Evolutionary conservation across 768 basidiomycete species (phyloP).

Genomic region (Sporobolomyces pararoseus): DNA sequence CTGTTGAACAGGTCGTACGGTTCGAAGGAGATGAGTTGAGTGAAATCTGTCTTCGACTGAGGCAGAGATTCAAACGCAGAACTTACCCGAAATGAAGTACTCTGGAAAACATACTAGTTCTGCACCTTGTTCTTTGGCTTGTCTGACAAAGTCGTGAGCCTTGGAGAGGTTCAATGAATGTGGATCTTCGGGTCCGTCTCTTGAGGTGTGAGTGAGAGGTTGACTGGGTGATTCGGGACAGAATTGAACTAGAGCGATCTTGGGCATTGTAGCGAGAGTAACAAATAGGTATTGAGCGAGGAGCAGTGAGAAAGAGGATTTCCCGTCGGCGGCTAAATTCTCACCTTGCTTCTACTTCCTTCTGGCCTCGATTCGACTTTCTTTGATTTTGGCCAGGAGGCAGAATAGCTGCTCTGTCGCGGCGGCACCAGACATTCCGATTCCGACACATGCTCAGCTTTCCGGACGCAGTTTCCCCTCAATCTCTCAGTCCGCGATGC

Average conservation of each 20-base stretch:
- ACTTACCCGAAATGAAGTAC: conserved; percentile 32
- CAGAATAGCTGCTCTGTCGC: too few species aligned
- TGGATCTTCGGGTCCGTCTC: not conserved
- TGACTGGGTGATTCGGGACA: conserved; percentile 7
- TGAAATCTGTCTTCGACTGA: too few species aligned
- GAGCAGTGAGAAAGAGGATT: not conserved
- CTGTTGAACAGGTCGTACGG: not conserved
- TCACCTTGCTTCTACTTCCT: too few species aligned
- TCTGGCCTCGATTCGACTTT: too few species aligned
- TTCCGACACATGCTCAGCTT: too few species aligned
- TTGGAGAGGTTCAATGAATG: conserved; percentile 4
- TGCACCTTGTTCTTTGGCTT: conserved; percentile 19
- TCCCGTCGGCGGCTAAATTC: too few species aligned
- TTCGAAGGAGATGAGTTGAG: not conserved
- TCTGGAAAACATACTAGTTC: conserved; percentile 38
- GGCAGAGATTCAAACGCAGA: not conserved
- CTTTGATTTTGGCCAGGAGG: too few species aligned
- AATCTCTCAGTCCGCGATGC: not conserved
- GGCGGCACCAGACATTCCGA: too few species aligned
- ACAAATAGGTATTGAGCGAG: not conserved
- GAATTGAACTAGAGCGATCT: conserved; percentile 35
- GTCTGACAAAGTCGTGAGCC: conserved; percentile 21
- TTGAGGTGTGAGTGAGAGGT: not conserved
- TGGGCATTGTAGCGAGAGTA: not conserved
- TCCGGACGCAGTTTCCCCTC: not conserved